Percentiles rank a stretch among this genome's conserved stretches.
Conservation (phyloP, 176 grass and related monocot genomes). For the Puccinellia tenuiflora region DNA sequence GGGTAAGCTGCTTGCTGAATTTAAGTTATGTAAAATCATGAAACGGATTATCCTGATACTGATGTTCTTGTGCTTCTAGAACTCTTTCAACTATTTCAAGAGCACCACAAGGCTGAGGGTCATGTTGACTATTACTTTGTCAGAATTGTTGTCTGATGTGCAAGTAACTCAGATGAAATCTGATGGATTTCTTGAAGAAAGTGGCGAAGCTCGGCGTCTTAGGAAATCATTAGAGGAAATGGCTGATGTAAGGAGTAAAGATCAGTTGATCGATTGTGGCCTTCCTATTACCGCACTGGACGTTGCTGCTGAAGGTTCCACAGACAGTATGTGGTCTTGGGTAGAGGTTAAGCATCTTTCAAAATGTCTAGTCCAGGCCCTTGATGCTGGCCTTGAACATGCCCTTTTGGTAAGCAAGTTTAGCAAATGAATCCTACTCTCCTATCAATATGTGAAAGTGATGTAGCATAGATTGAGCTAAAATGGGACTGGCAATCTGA, state of each 20-base stretch:
- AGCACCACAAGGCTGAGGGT: conserved; percentile 91
- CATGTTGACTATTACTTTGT: conserved; percentile 99
- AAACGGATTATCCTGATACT: conserved; percentile 34
- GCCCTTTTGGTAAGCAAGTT: conserved; percentile 68
- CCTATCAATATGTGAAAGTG: conserved; percentile 1
- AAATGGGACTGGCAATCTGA: conserved; percentile 2
- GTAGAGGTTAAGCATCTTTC: conserved; percentile 89
- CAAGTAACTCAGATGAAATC: conserved; percentile 98
- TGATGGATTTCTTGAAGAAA: conserved; percentile 93
- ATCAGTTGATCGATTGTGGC: conserved; percentile 68
- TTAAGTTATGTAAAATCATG: conserved; percentile 24
- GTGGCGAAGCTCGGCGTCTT: conserved; percentile 81
- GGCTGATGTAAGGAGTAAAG: conserved; percentile 66
- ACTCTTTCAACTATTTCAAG: conserved; percentile 86
- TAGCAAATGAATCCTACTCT: conserved; percentile 4
- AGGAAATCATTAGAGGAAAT: conserved; percentile 91
- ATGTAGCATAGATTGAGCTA: not conserved
- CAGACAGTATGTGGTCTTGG: conserved; percentile 84
- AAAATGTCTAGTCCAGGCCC: conserved; percentile 79
- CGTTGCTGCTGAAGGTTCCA: conserved; percentile 61
- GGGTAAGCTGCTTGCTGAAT: conserved; percentile 55
- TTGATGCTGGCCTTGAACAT: conserved; percentile 97
- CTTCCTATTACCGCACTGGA: conserved; percentile 66
- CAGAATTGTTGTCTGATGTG: conserved; percentile 92
- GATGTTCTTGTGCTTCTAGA: conserved; percentile 53